Evolutionary conservation across 257 asterid species (phyloP).

Genomic region (Penstemon newberryi): DNA sequence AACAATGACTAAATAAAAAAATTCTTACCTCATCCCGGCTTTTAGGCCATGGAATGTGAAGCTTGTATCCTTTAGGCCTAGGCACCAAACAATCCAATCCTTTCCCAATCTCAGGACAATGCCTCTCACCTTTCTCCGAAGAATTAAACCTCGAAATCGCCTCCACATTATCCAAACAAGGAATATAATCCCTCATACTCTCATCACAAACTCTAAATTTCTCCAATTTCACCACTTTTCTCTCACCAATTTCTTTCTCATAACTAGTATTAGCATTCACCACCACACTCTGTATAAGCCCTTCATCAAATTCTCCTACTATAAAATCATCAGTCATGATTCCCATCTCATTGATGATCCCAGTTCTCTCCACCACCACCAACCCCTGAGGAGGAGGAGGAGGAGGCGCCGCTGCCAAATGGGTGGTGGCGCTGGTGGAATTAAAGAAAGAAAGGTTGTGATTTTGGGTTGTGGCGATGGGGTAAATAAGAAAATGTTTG

Average conservation of each 20-base stretch:
- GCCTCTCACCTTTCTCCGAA: slow-evolving; percentile 36
- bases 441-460: slow-evolving; percentile 37
- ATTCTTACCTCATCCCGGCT: slow-evolving; percentile 58
- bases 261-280: slow-evolving; percentile 24
- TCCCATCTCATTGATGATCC: slow-evolving; percentile 64
- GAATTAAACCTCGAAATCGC: slow-evolving; percentile 31
- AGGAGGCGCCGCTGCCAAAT: slow-evolving; percentile 22
- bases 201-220: slow-evolving; percentile 45
- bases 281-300: slow-evolving; percentile 40
- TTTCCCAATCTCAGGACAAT: slow-evolving; percentile 43
- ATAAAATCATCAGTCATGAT: slow-evolving; percentile 53
- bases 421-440: slow-evolving; percentile 32
- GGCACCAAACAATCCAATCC: slow-evolving; percentile 58
- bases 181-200: slow-evolving; percentile 40
- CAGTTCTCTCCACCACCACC: slow-evolving; percentile 51
- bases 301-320: slow-evolving; percentile 57
- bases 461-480: slow-evolving; percentile 26
- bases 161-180: slow-evolving; percentile 51
- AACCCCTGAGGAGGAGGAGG: slow-evolving; percentile 22
- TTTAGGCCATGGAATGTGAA: slow-evolving; percentile 66
- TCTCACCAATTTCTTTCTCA: slow-evolving; percentile 27
- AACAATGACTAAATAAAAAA: background rate
- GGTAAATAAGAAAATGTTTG: slow-evolving; percentile 32
- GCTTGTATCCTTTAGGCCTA: slow-evolving; percentile 57
- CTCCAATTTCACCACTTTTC: slow-evolving; percentile 29